Evolutionary conservation across 139 green algal genomes (phyloP).

Genomic region (Chlamydomonas schloesseri): DNA sequence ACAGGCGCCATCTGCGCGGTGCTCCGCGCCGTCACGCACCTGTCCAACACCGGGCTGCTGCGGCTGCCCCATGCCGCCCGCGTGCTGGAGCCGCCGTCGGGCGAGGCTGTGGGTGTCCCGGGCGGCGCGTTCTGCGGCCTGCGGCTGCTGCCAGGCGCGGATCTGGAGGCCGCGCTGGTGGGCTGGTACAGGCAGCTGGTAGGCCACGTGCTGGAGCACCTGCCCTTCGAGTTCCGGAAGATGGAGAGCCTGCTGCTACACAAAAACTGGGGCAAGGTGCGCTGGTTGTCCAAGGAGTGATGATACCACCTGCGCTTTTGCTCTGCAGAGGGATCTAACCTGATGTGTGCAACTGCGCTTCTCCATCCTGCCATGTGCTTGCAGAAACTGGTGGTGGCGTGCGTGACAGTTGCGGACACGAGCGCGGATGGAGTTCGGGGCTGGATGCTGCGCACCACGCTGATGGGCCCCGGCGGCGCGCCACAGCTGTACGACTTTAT

Average conservation of each 20-base stretch:
- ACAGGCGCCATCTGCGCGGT: conserved; percentile 48
- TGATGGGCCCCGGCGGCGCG: no score
- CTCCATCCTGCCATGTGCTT: no score
- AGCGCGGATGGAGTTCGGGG: no score
- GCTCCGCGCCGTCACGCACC: conserved; percentile 38
- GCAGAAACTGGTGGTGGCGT: no score
- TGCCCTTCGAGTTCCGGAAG: conserved; percentile 50
- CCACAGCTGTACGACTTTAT: conserved; percentile 2
- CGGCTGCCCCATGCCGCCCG: not conserved
- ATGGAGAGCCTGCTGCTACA: no score
- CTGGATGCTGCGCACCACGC: no score
- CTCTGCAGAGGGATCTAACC: no score
- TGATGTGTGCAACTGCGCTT: no score
- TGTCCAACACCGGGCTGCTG: not conserved
- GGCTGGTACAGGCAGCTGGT: conserved; percentile 35
- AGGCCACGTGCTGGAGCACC: conserved; percentile 30
- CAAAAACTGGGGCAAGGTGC: no score
- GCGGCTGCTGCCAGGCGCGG: conserved; percentile 58
- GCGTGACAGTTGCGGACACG: no score
- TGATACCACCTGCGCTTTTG: no score
- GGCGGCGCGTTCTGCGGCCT: conserved; percentile 50
- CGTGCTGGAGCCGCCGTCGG: conserved; percentile 2
- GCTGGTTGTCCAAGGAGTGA: no score
- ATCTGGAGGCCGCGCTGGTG: conserved; percentile 23
- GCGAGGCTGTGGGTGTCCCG: not conserved